A percentile compares a stretch with the other conserved stretches of the same genome.
Conservation (phyloP, 2,329 filamentous ascomycete species). For the Epichloe sibirici region DNA sequence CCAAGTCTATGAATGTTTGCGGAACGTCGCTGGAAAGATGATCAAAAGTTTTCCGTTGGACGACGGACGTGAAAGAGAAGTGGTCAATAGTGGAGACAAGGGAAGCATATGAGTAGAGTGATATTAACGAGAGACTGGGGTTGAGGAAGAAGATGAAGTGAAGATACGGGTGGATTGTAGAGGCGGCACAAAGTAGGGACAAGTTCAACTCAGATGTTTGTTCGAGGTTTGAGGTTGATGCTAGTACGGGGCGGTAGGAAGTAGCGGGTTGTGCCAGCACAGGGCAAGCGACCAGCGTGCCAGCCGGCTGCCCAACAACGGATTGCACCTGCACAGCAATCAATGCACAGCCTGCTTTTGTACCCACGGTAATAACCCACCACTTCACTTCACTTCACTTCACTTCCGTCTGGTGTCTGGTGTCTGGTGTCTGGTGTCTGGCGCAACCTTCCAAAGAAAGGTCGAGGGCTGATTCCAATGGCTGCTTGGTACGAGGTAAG, state of each 20-base stretch:
- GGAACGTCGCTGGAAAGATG: no score
- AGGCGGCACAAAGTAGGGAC: neutral
- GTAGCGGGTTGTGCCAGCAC: no score
- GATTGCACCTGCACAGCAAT: neutral
- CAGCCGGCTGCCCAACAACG: no score
- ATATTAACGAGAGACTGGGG: conserved; percentile 6
- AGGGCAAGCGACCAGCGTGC: no score
- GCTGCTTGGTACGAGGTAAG: neutral
- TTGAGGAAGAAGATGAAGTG: neutral
- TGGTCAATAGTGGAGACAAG: neutral
- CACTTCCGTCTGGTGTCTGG: no score
- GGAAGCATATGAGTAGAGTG: neutral
- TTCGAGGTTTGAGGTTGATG: conserved; percentile 1
- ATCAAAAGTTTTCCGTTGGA: neutral
- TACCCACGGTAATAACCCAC: no score
- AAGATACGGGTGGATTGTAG: neutral
- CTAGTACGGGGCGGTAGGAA: neutral
- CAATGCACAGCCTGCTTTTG: neutral
- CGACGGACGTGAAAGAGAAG: neutral
- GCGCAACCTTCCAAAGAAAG: no score
- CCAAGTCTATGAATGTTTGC: neutral
- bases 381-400: no score
- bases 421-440: no score
- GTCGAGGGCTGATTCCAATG: no score
- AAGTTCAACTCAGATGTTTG: neutral